Evolutionary conservation across 1,284 basidiomycete species (phyloP).

Genomic region (Schizophyllum amplum): DNA sequence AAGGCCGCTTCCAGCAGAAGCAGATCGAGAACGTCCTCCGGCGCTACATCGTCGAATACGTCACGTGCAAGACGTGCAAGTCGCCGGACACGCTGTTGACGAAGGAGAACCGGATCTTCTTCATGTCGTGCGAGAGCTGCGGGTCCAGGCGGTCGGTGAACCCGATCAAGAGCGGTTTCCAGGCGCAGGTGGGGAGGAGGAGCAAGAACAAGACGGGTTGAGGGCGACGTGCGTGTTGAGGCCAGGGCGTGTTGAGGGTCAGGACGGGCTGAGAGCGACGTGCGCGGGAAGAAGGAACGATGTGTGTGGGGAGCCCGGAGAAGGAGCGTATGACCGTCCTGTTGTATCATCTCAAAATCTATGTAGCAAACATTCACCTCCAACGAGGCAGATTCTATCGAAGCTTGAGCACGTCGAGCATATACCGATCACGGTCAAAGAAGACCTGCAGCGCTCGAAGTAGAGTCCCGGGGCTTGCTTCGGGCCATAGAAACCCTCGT

Average conservation of each 20-base stretch:
- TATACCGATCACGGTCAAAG: too few species aligned
- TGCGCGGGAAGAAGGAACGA: too few species aligned
- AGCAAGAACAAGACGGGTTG: conserved; percentile 61
- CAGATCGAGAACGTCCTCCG: conserved; percentile 97
- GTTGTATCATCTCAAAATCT: background rate
- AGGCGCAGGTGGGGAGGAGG: conserved; percentile 89
- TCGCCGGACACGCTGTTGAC: conserved; percentile 94
- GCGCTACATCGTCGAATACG: conserved; percentile 98
- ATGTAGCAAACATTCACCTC: background rate
- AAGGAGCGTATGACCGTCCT: background rate
- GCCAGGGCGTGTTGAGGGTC: too few species aligned
- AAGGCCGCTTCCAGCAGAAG: conserved; percentile 97
- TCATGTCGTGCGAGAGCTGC: conserved; percentile 96
- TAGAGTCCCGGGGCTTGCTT: too few species aligned
- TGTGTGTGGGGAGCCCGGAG: too few species aligned
- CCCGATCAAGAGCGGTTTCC: conserved; percentile 98
- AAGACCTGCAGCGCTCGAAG: too few species aligned
- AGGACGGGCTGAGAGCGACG: too few species aligned
- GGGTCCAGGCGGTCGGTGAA: conserved; percentile 90
- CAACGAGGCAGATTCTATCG: too few species aligned
- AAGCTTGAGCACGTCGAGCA: too few species aligned
- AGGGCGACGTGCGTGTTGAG: background rate
- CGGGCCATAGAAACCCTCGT: too few species aligned
- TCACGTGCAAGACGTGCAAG: conserved; percentile 99
- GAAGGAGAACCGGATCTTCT: conserved; percentile 99